A percentile compares a stretch with the other conserved stretches of the same genome.
These are phyloP conservation scores for Linum usitatissimum DNA, from an alignment of 345 rosid species.

Conservation along the genomic window DNA sequence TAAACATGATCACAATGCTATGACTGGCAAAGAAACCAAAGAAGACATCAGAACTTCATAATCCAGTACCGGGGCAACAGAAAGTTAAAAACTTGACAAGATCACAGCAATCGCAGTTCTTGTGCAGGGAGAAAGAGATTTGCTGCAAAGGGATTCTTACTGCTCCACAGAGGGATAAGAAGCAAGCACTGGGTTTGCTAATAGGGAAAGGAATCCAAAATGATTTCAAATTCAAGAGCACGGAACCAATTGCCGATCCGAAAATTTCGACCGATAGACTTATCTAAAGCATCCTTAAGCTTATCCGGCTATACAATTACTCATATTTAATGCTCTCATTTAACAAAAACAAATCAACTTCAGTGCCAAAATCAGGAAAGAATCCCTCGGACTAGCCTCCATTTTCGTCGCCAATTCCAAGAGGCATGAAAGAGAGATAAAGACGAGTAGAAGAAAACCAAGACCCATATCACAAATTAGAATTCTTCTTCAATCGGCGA, in stretches of 20 bases:
- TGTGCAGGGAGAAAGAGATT: neutral
- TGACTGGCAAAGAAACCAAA: neutral
- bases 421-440: neutral
- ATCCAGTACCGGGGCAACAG: neutral
- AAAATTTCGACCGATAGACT: no score
- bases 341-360: no score
- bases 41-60: neutral
- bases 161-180: no score
- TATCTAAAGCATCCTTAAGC: no score
- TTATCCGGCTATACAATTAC: no score
- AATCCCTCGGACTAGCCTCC: neutral
- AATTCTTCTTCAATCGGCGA: neutral
- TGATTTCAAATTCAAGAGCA: no score
- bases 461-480: neutral
- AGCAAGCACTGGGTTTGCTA: no score
- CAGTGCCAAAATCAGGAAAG: neutral
- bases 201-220: no score
- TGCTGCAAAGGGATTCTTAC: no score
- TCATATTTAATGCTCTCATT: no score
- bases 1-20: neutral
- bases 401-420: neutral
- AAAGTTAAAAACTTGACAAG: neutral
- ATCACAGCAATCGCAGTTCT: neutral
- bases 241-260: no score
- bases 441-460: neutral